Evolutionary conservation across 495 filamentous ascomycete species (phyloP).

Genomic region (Talaromyces proteolyticus): DNA sequence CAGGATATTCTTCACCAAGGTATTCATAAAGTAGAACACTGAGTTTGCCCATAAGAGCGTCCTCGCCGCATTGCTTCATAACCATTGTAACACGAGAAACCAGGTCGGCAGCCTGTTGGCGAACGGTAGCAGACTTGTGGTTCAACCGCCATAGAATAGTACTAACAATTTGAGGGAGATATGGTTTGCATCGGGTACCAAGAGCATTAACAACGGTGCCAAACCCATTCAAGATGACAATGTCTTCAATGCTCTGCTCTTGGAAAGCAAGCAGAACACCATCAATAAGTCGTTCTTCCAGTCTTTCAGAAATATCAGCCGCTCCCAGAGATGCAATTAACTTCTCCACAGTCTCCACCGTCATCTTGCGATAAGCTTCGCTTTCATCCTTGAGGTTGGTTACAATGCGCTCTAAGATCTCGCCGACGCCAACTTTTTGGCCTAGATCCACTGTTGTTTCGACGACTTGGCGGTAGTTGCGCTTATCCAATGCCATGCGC

Average conservation of each 20-base stretch:
- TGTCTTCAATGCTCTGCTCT: constrained; percentile 95
- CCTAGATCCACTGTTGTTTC: constrained; percentile 97
- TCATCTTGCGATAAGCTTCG: constrained; percentile 98
- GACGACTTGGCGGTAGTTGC: constrained; percentile 95
- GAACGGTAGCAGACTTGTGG: constrained; percentile 93
- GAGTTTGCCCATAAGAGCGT: constrained; percentile 92
- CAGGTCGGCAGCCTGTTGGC: constrained; percentile 94
- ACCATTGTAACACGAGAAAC: constrained; percentile 96
- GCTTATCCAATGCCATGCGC: constrained; percentile 92
- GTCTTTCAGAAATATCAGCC: constrained; percentile 84
- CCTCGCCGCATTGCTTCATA: constrained; percentile 98
- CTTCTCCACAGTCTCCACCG: constrained; percentile 95
- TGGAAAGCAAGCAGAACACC: constrained; percentile 98
- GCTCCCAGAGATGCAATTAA: constrained; percentile 87
- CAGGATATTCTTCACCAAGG: constrained; percentile 97
- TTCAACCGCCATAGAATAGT: constrained; percentile 97
- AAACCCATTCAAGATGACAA: constrained; percentile 97
- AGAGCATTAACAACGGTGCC: constrained; percentile 96
- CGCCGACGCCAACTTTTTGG: constrained; percentile 92
- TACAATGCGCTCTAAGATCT: constrained; percentile 90
- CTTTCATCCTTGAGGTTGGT: constrained; percentile 97
- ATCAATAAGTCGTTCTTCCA: constrained; percentile 91
- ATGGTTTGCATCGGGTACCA: constrained; percentile 89
- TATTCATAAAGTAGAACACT: constrained; percentile 98
- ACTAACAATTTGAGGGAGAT: constrained; percentile 91